Evolutionary conservation across 495 filamentous ascomycete species (phyloP).

Genomic region (Clavariopsis aquatica): DNA sequence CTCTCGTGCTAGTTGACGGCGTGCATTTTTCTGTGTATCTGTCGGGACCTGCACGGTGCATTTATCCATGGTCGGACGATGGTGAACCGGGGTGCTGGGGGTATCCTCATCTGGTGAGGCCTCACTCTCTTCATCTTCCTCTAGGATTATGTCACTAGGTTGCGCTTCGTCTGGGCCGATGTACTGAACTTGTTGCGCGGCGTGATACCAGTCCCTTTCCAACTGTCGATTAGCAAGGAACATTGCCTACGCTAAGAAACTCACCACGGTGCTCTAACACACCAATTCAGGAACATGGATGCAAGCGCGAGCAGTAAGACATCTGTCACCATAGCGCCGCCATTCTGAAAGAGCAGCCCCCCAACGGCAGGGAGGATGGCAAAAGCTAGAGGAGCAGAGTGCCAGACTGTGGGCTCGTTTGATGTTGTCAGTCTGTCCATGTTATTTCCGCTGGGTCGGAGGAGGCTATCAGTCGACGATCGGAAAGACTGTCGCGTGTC

Average conservation of each 20-base stretch:
- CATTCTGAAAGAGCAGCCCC: conserved; percentile 82
- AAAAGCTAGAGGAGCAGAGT: conserved; percentile 75
- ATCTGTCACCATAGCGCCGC: conserved; percentile 79
- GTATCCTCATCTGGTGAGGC: neutral
- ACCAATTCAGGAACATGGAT: conserved; percentile 91
- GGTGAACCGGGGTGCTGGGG: conserved; percentile 32
- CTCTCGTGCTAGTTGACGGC: conserved; percentile 24
- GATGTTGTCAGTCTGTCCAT: conserved; percentile 32
- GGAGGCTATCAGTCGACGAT: conserved; percentile 70
- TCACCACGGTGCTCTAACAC: conserved; percentile 85
- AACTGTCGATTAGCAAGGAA: conserved; percentile 15
- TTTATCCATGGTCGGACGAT: conserved; percentile 38
- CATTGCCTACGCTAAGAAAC: neutral
- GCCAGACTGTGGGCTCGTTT: conserved; percentile 65
- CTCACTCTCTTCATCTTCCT: conserved; percentile 48
- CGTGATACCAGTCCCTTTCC: conserved; percentile 83
- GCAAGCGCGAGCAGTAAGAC: conserved; percentile 75
- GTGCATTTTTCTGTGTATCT: conserved; percentile 23
- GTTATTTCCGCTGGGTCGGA: conserved; percentile 57
- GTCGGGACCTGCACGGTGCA: conserved; percentile 1
- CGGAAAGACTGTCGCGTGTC: conserved; percentile 68
- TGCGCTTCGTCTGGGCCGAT: conserved; percentile 17
- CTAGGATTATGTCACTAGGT: conserved; percentile 43
- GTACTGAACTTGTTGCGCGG: conserved; percentile 58
- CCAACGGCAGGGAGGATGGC: conserved; percentile 82